Evolutionary conservation across 176 grass and related monocot species (phyloP).

Genomic region (Paspalum notatum): DNA sequence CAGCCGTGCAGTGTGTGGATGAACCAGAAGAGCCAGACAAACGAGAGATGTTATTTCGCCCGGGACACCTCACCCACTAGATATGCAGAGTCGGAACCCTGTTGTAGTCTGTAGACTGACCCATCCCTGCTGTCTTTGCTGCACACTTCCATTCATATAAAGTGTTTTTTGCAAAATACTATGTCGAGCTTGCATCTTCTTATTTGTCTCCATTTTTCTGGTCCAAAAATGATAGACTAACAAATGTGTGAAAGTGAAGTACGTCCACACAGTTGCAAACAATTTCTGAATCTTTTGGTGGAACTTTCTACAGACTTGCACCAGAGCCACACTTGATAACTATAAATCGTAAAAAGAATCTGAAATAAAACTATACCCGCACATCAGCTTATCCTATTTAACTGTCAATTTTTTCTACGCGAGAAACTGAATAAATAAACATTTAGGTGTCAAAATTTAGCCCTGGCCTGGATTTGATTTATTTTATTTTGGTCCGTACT

Average conservation of each 20-base stretch:
- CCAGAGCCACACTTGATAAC: background rate
- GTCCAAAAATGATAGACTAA: constrained; percentile 18
- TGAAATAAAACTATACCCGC: background rate
- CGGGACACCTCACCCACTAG: constrained; percentile 43
- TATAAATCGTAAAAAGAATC: background rate
- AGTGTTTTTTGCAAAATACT: constrained; percentile 19
- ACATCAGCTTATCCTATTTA: background rate
- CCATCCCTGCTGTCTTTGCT: background rate
- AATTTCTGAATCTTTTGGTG: constrained; percentile 4
- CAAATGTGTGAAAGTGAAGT: constrained; percentile 37
- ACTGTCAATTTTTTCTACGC: background rate
- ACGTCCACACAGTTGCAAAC: background rate
- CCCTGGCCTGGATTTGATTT: background rate
- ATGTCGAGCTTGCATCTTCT: constrained; percentile 20
- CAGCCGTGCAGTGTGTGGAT: constrained; percentile 18
- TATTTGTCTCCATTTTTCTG: constrained; percentile 7
- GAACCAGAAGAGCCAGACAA: constrained; percentile 40
- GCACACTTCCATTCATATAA: constrained; percentile 1
- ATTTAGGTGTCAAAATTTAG: background rate
- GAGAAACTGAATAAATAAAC: background rate
- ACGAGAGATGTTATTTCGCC: constrained; percentile 15
- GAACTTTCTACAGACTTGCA: constrained; percentile 6
- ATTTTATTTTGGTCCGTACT: constrained; percentile 1
- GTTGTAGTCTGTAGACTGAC: background rate
- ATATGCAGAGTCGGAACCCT: constrained; percentile 15